Conservation (phyloP, 164 flowering plant species). For the Taxillus chinensis region DNA sequence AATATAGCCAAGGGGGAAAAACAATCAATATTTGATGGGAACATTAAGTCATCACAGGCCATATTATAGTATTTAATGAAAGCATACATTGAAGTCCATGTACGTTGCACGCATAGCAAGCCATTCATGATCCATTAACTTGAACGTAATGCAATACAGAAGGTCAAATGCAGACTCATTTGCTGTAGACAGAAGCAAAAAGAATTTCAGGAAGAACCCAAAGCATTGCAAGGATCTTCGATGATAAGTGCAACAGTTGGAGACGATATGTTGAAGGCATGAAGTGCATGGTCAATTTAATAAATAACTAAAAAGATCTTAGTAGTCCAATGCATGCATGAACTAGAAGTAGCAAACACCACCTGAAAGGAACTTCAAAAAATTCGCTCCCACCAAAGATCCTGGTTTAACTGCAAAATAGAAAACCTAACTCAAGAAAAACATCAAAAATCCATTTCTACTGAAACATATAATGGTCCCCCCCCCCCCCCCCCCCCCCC, state of each 20-base stretch:
- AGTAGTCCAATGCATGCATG: not conserved
- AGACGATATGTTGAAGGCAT: not conserved
- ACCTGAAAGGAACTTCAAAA: constrained; percentile 83
- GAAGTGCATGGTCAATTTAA: no score
- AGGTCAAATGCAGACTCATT: constrained; percentile 80
- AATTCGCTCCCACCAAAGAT: constrained; percentile 57
- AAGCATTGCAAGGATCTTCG: no score
- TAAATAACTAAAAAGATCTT: no score
- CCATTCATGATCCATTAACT: constrained; percentile 84
- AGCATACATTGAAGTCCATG: constrained; percentile 87
- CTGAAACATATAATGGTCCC: no score
- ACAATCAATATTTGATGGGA: not conserved
- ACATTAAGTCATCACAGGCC: not conserved
- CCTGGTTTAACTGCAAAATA: constrained; percentile 61
- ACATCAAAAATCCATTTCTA: not conserved
- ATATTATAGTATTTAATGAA: not conserved
- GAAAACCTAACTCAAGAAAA: constrained; percentile 1
- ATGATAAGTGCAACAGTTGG: not conserved
- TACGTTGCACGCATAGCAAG: constrained; percentile 85
- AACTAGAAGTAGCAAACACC: constrained; percentile 2
- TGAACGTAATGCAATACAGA: constrained; percentile 82
- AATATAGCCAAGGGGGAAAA: not conserved
- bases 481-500: no score
- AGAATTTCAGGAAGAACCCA: not conserved
- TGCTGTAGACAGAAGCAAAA: constrained; percentile 29